Conservation (phyloP, 306 rosid species). For the Ormosia semicastrata region DNA sequence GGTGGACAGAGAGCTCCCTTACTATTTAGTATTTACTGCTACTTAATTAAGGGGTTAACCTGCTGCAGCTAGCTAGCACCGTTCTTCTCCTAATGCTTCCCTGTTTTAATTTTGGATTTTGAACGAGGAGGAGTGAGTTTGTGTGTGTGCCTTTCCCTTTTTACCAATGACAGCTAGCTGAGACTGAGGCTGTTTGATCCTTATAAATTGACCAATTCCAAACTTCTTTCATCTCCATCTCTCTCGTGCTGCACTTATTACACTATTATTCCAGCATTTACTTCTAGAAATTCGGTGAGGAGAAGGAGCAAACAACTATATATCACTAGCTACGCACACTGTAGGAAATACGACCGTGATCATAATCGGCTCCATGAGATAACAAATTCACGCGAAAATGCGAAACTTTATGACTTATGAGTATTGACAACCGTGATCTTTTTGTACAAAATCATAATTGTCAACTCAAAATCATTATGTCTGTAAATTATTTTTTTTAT, state of each 20-base stretch:
- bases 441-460: background rate
- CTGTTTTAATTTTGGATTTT: background rate
- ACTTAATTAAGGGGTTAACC: background rate
- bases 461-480: background rate
- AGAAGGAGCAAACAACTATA: background rate
- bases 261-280: background rate
- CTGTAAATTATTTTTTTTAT: too few relatives aligned
- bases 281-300: slow-evolving; percentile 29
- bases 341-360: background rate
- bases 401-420: background rate
- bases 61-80: background rate
- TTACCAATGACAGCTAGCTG: slow-evolving; percentile 11
- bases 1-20: background rate
- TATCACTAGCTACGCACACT: background rate
- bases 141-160: background rate
- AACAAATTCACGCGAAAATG: too few relatives aligned
- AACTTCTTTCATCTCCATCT: background rate
- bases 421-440: background rate
- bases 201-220: slow-evolving; percentile 17
- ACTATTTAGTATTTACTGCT: background rate
- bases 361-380: background rate
- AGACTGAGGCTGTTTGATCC: background rate
- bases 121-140: background rate
- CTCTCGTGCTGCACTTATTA: background rate
- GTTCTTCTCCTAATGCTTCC: background rate